Conservation (phyloP, 257 asterid genomes). For the Gentiana dahurica region DNA sequence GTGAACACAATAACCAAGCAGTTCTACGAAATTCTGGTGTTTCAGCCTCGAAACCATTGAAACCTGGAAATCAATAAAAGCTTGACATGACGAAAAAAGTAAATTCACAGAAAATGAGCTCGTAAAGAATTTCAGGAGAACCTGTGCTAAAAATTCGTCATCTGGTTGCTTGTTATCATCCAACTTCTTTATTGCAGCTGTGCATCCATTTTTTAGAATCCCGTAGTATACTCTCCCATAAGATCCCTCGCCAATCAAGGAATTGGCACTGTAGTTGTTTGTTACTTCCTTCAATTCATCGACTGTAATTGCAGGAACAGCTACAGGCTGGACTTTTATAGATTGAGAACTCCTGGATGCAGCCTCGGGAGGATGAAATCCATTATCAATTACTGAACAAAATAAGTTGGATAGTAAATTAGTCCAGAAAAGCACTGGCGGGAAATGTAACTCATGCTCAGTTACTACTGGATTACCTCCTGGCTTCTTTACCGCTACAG, state of each 20-base stretch:
- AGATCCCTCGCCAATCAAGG: conserved; percentile 85
- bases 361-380: conserved; percentile 40
- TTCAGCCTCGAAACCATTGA: conserved; percentile 88
- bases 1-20: conserved; percentile 83
- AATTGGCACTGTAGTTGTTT: conserved; percentile 44
- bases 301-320: conserved; percentile 59
- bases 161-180: conserved; percentile 84
- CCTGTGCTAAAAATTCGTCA: conserved; percentile 82
- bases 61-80: conserved; percentile 34
- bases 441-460: neutral
- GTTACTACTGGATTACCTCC: conserved; percentile 31
- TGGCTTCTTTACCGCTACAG: conserved; percentile 30
- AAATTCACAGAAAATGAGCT: conserved; percentile 1
- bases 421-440: neutral
- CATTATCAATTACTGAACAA: conserved; percentile 46
- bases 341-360: conserved; percentile 40
- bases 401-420: conserved; percentile 3
- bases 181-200: conserved; percentile 78
- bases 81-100: neutral
- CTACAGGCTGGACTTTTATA: conserved; percentile 58
- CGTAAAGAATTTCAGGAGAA: conserved; percentile 12
- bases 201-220: conserved; percentile 40
- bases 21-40: conserved; percentile 66
- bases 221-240: conserved; percentile 87
- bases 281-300: conserved; percentile 76